Base-by-base conservation (phyloP, 1,284 basidiomycete genomes). In the Sanghuangporus weigelae region DNA sequence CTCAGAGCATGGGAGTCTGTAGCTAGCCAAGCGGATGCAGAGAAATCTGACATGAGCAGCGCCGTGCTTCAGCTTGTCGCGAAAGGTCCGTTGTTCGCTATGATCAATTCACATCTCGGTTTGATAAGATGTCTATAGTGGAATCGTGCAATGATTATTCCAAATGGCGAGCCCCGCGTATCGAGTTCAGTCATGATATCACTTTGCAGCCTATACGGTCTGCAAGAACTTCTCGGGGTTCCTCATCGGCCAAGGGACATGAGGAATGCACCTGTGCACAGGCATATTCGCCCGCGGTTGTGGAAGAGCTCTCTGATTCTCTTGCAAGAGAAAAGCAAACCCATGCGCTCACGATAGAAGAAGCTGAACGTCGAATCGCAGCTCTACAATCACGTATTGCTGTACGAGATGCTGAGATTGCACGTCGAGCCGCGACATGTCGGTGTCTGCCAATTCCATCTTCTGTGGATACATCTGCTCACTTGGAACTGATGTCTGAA, bases 351-450 rank as follows among this genome's bases (percentile, higher is more conserved):
- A 79, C 77, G 0, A 75, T 73, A 11, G 73, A 77, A 44, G 70
- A 74, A 7, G 75, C 78, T 0, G 80, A 82, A 59, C 68, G 73
- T 1, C 77, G 78, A 51, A 78, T 84, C 40, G 70, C 78, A 7
- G 71, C 75, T 10, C 76, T 88, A 2, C 78, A 82, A 61, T 82
- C 84, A 0, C 80, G 81, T 69, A 71, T 87, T 4, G 82, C 85
- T 0, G 77, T 78, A 6, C 77, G 84, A 23, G 86, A 87, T 50
- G 79, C 79, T 0, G 82, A 85, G 64, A 74, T 87, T 4, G 80
- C 61, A 26, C 51, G 51, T 7, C 53, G 57, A 19, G 35, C 7
- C 16, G 58, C 57, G 23, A 36, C 19, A 31, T 63, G 61, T 55
- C 65, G 36, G 12, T 63, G 61, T 40, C 44, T 48, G 7, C 48